phyloP scores from a whole-genome alignment of 2,329 filamentous ascomycete genomes.

The Colletotrichum sublineola region DNA sequence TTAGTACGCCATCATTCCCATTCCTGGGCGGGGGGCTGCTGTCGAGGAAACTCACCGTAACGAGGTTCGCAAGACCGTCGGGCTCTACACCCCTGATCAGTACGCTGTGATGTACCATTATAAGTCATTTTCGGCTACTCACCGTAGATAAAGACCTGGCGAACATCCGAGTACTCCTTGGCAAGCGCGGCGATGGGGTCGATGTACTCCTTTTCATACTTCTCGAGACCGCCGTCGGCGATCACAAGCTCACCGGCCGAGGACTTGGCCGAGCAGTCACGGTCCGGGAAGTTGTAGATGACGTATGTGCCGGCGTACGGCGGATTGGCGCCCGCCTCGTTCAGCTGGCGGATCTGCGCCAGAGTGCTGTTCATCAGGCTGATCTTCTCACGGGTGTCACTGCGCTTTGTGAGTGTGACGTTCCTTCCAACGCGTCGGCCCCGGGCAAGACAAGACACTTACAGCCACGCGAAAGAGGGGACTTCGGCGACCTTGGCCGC shows the following conservation, averaged over 20 bases:
- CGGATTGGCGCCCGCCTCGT: slow-evolving; percentile 42
- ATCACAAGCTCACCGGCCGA: slow-evolving; percentile 53
- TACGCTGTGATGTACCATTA: neutral
- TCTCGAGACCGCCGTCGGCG: slow-evolving; percentile 48
- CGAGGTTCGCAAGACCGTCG: slow-evolving; percentile 1
- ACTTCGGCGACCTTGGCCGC: slow-evolving; percentile 49
- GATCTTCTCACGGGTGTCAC: slow-evolving; percentile 52
- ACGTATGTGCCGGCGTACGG: slow-evolving; percentile 50
- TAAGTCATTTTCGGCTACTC: slow-evolving; percentile 29
- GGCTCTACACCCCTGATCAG: slow-evolving; percentile 9
- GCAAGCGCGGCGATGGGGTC: slow-evolving; percentile 46
- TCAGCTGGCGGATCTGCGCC: slow-evolving; percentile 45
- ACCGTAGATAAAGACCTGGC: slow-evolving; percentile 40
- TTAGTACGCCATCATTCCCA: neutral
- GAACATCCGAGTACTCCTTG: slow-evolving; percentile 38
- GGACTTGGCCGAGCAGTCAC: slow-evolving; percentile 54
- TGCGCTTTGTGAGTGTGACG: slow-evolving; percentile 23
- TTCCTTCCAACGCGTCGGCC: neutral
- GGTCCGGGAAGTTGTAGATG: slow-evolving; percentile 55
- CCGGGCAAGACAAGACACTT: slow-evolving; percentile 20
- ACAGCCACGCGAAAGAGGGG: slow-evolving; percentile 51
- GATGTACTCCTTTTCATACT: slow-evolving; percentile 52
- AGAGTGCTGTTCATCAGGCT: slow-evolving; percentile 49
- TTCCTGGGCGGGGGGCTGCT: rapidly evolving
- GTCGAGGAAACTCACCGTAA: neutral